phyloP scores from a whole-genome alignment of 2,329 filamentous ascomycete genomes.

The Colletotrichum brevisporum region DNA sequence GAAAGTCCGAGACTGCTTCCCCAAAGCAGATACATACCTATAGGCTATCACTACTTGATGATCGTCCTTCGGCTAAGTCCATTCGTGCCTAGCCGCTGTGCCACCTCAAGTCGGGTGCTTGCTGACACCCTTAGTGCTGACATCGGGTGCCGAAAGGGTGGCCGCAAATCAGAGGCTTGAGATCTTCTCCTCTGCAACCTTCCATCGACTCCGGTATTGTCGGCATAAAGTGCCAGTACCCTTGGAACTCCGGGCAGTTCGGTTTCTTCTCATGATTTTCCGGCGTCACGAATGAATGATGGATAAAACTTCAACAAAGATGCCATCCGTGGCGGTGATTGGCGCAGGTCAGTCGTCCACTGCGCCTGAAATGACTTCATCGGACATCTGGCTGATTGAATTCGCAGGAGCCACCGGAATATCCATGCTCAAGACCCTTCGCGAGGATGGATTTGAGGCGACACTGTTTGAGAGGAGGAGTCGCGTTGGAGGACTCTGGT shows the following conservation, averaged over 20 bases:
- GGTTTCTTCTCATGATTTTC: too few relatives aligned
- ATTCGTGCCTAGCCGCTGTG: too few relatives aligned
- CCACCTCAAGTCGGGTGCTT: too few relatives aligned
- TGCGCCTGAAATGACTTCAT: background rate
- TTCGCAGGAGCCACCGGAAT: slow-evolving; percentile 47
- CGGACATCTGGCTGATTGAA: background rate
- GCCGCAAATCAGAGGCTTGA: too few relatives aligned
- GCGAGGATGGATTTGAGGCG: slow-evolving; percentile 59
- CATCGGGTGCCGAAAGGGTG: background rate
- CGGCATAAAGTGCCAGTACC: background rate
- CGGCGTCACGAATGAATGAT: background rate
- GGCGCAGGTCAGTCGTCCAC: slow-evolving; percentile 42
- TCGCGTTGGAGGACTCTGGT: slow-evolving; percentile 60
- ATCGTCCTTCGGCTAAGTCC: too few relatives aligned
- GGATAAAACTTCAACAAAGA: slow-evolving; percentile 26
- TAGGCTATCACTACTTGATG: too few relatives aligned
- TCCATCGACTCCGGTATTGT: background rate
- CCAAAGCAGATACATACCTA: too few relatives aligned
- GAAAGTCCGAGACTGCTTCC: too few relatives aligned
- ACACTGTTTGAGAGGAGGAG: slow-evolving; percentile 55
- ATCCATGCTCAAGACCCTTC: slow-evolving; percentile 55
- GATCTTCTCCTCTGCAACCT: background rate
- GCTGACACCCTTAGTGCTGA: slow-evolving; percentile 2
- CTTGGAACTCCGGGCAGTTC: too few relatives aligned
- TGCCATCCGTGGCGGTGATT: slow-evolving; percentile 49